Base-by-base conservation (phyloP, 1,139 yeast species). In the Pichia inconspicua region DNA sequence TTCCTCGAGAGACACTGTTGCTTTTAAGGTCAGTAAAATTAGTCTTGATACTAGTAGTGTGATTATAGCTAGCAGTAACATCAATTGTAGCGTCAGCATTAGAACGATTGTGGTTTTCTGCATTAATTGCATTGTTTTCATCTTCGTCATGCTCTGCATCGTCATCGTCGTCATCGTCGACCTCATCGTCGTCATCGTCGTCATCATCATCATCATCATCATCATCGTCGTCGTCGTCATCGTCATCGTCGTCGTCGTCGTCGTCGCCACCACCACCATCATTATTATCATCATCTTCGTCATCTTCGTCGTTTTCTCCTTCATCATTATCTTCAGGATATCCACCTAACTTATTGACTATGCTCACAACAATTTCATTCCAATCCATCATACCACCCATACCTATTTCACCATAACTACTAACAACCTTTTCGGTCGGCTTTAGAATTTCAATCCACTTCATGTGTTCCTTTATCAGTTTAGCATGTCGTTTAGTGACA, bases 381-480 rank as follows among this genome's bases (percentile, higher is more conserved):
- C 84, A 82, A 60, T 84, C 92, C 82, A 84, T 80, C 94, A 84
- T 84, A 48, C 94, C 94, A 39, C 94, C 92, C 90, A 84, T 86
- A 34, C 96, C 97, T 53, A 90, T 89, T 60, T 89, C 97, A 51
- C 97, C 97, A 66, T 87, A 88, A 47, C 89, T 80, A 30, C 95
- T 95, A 51, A 86, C 85, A 9, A 90, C 95, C 64, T 90, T 90
- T 63, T 90, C 97, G 4, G 87, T 89, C 0, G 97, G 97, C 63
- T 83, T 85, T 58, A 90, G 70, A 25, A 89, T 75, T 58, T 87
- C 95, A 50, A 89, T 84, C 90, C 95, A 88, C 43, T 88, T 87
- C 89, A 88, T 87, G 57, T 86, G 94, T 56, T 87, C 95, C 48
- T 80, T 77, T 51, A 90, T 80, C 35, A 82, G 72, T 54, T 77